Evolutionary conservation across 2,329 filamentous ascomycete species (phyloP).

Genomic region (Penicillium sp.): DNA sequence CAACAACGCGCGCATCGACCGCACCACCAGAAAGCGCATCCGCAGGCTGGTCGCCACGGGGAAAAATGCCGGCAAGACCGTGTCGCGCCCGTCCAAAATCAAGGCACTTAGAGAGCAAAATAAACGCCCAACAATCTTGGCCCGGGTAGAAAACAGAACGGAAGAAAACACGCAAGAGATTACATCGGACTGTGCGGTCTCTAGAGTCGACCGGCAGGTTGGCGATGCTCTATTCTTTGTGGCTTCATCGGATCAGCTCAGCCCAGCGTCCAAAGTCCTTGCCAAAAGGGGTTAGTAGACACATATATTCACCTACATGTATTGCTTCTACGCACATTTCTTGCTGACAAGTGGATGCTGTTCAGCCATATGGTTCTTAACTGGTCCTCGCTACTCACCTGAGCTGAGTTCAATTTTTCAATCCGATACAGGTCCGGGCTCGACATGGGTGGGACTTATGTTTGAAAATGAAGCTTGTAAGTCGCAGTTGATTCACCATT

Average conservation of each 20-base stretch:
- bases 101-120: constrained; percentile 3
- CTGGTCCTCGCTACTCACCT: constrained; percentile 6
- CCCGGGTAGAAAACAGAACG: neutral
- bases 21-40: constrained; percentile 11
- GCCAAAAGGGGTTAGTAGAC: constrained; percentile 6
- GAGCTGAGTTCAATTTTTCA: constrained; percentile 8
- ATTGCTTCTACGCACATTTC: neutral
- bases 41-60: constrained; percentile 11
- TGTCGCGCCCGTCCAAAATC: constrained; percentile 11
- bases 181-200: neutral
- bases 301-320: neutral
- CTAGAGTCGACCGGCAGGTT: constrained; percentile 5
- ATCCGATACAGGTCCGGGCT: neutral
- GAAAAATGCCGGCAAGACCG: constrained; percentile 12
- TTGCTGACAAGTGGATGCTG: neutral
- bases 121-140: neutral
- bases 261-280: constrained; percentile 2
- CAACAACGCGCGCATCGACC: constrained; percentile 7
- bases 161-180: neutral
- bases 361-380: constrained; percentile 11
- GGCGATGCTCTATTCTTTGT: constrained; percentile 7
- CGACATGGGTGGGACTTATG: constrained; percentile 7
- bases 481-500: neutral
- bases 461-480: constrained; percentile 14
- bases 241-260: constrained; percentile 1